Evolutionary conservation across 345 rosid genomes (phyloP), one percentile per base, ranked within the genome.

Genomic region (Viola odorata): DNA sequence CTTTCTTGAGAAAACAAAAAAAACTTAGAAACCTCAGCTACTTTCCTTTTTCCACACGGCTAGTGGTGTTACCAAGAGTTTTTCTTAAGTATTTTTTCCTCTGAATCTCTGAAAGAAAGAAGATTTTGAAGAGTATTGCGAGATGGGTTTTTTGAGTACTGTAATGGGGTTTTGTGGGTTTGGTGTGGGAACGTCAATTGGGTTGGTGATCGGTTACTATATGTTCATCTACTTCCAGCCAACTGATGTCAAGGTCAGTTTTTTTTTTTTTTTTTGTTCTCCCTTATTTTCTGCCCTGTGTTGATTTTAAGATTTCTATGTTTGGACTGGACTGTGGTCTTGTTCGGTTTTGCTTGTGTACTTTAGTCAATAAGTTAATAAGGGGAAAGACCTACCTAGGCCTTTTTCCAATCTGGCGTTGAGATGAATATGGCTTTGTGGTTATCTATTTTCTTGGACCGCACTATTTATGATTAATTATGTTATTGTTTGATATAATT

Each of bases 131-230:
- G 62, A 3, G 71, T 67, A 66, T 45, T 42, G 2, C 41, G 66
- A 75, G 45, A 88, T 88, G 96, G 91, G 96, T 58, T 10, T 88
- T n/a, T 15, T 87, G 41, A 80, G 96, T 61, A 67, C 78, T 49
- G 48, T 92, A 53, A 67, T 87, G 65, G 89, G 91, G 45, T 64
- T 80, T 57, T 58, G 65, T 60, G 96, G 98, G 52, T 87, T 89
- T 44, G 96, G 96, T 13, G 53, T 89, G 42, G 98, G 96, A 61
- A 85, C 89, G 57, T 81, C 91, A 32, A 53, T 84, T 50, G 98
- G 96, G 32, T 45, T 87, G 60, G 65, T 80, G 41, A 67, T 83
- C 51, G 98, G 98, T 39, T 87, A 89, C 75, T 87, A 68, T 76
- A 52, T 87, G 84, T 92, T 92, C 74, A 78, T 92, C 71, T 80